phyloP scores from a whole-genome alignment of 2,329 filamentous ascomycete genomes.

The Colletotrichum sp. region DNA sequence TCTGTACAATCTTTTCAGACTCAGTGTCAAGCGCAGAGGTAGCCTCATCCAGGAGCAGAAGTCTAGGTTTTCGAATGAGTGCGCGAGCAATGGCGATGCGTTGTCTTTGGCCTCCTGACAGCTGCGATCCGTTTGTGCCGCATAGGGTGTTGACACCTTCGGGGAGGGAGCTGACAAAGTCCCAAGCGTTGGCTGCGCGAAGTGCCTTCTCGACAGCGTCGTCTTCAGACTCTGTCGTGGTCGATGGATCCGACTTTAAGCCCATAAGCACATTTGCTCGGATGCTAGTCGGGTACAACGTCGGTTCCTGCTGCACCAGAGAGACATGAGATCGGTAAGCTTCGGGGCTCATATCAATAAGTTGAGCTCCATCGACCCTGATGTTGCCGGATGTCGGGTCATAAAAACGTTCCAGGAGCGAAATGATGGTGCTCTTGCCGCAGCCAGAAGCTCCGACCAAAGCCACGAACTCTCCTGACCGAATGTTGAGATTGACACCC shows the following conservation, averaged over 20 bases:
- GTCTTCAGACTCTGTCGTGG: constrained; percentile 19
- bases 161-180: constrained; percentile 60
- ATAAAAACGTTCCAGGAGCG: constrained; percentile 51
- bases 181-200: constrained; percentile 58
- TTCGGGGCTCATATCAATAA: constrained; percentile 26
- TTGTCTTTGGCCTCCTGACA: constrained; percentile 77
- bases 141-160: constrained; percentile 64
- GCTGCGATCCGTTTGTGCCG: constrained; percentile 69
- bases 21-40: constrained; percentile 70
- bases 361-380: constrained; percentile 16
- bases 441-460: constrained; percentile 61
- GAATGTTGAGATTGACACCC: background rate
- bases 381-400: constrained; percentile 4
- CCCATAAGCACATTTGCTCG: constrained; percentile 62
- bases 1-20: constrained; percentile 68
- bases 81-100: constrained; percentile 75
- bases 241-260: constrained; percentile 13
- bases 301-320: constrained; percentile 11
- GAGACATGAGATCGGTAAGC: background rate
- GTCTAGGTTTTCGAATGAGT: constrained; percentile 67
- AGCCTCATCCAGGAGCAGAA: constrained; percentile 76
- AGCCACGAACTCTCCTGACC: constrained; percentile 53
- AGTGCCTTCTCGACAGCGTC: constrained; percentile 54
- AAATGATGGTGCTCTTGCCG: constrained; percentile 66
- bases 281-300: constrained; percentile 46